phyloP scores from a whole-genome alignment of 2,329 filamentous ascomycete species.

The Fusarium palustre region DNA sequence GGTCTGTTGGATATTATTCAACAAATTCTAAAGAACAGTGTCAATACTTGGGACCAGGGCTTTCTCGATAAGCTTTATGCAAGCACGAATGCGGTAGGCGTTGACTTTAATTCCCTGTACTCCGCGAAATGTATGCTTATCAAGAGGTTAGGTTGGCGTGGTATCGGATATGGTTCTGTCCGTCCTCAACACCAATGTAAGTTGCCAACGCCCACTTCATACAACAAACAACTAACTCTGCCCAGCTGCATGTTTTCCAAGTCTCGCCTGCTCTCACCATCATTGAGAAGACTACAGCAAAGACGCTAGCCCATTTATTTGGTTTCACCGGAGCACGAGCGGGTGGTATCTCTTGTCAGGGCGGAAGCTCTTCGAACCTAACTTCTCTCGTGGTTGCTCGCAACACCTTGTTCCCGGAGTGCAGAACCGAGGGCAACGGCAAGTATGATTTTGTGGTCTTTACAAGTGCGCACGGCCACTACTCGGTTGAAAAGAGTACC shows the following conservation, averaged over 20 bases:
- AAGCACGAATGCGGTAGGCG: conserved; percentile 81
- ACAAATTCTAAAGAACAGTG: conserved; percentile 82
- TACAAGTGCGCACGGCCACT: conserved; percentile 91
- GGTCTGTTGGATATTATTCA: conserved; percentile 79
- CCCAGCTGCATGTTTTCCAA: conserved; percentile 80
- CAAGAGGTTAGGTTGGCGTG: conserved; percentile 74
- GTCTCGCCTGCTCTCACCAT: conserved; percentile 90
- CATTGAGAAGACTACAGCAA: conserved; percentile 86
- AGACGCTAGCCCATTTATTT: conserved; percentile 79
- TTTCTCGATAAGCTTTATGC: conserved; percentile 96
- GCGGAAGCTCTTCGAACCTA: conserved; percentile 86
- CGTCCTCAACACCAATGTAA: conserved; percentile 88
- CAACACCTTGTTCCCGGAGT: conserved; percentile 84
- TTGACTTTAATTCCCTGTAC: not conserved
- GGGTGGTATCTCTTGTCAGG: conserved; percentile 82
- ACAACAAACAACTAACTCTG: conserved; percentile 12
- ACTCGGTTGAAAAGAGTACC: conserved; percentile 94
- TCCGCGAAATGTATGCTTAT: conserved; percentile 10
- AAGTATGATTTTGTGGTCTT: conserved; percentile 80
- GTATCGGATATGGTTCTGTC: conserved; percentile 86
- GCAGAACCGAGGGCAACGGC: conserved; percentile 78
- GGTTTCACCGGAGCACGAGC: conserved; percentile 78
- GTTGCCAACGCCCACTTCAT: conserved; percentile 40
- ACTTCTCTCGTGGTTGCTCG: conserved; percentile 88
- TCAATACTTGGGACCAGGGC: conserved; percentile 99